Evolutionary conservation across 257 asterid genomes (phyloP).

Genomic region (Nicotiana obtusifolia): DNA sequence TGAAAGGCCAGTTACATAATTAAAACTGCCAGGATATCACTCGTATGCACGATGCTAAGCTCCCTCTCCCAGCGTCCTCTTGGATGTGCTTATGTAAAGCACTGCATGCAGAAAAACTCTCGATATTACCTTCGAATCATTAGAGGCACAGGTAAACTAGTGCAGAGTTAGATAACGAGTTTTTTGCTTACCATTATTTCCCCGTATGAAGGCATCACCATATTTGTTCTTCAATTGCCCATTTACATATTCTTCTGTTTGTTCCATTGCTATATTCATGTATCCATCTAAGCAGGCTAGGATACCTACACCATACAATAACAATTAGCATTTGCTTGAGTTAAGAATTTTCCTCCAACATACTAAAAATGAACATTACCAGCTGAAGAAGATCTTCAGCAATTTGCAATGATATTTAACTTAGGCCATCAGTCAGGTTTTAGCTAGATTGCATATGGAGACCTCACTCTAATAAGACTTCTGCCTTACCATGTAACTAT

Average conservation of each 20-base stretch:
- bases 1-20: neutral
- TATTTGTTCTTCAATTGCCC: conserved; percentile 95
- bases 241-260: conserved; percentile 95
- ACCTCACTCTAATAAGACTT: neutral
- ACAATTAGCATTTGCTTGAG: neutral
- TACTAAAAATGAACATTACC: neutral
- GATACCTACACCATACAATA: conserved; percentile 44
- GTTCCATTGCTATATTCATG: conserved; percentile 98
- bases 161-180: neutral
- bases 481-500: neutral
- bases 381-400: neutral
- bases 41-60: conserved; percentile 34
- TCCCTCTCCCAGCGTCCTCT: conserved; percentile 79
- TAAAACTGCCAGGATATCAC: neutral
- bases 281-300: conserved; percentile 97
- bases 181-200: conserved; percentile 72
- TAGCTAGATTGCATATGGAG: neutral
- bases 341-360: neutral
- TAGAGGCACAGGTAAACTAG: neutral
- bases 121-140: neutral
- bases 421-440: neutral
- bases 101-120: conserved; percentile 43
- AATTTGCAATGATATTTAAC: neutral
- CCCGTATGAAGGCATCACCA: conserved; percentile 95
- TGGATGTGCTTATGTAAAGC: conserved; percentile 92